phyloP scores from a whole-genome alignment of 805 yeast genomes.

The fission yeast (Schizosaccharomyces pombe) region DNA sequence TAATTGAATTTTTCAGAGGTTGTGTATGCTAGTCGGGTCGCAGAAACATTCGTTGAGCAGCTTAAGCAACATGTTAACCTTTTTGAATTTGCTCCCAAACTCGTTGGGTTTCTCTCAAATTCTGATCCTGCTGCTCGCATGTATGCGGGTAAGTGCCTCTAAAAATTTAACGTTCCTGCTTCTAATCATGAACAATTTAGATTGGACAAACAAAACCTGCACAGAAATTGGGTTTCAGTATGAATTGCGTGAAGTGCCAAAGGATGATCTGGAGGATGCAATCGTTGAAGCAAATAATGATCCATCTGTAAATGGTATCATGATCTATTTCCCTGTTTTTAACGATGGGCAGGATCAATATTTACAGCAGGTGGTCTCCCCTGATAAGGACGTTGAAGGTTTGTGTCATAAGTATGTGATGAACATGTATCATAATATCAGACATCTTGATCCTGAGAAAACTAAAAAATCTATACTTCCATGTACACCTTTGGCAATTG shows the following conservation, averaged over 20 bases:
- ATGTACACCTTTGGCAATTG: slow-evolving; percentile 88
- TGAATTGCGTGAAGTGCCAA: slow-evolving; percentile 47
- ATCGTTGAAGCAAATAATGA: slow-evolving; percentile 66
- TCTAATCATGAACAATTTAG: slow-evolving; percentile 10
- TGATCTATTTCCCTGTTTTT: slow-evolving; percentile 93
- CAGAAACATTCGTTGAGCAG: slow-evolving; percentile 60
- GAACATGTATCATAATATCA: slow-evolving; percentile 79
- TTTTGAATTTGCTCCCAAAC: slow-evolving; percentile 37
- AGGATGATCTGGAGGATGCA: slow-evolving; percentile 66
- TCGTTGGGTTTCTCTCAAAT: slow-evolving; percentile 84
- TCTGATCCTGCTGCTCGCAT: slow-evolving; percentile 82
- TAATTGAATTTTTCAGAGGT: slow-evolving; percentile 38
- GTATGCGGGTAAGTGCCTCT: slow-evolving; percentile 36
- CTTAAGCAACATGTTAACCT: slow-evolving; percentile 31
- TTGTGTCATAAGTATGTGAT: slow-evolving; percentile 73
- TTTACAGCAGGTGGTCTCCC: slow-evolving; percentile 74
- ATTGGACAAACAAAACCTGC: slow-evolving; percentile 84
- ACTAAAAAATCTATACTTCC: slow-evolving; percentile 70
- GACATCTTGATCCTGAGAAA: slow-evolving; percentile 45
- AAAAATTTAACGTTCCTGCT: neutral
- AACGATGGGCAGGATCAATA: slow-evolving; percentile 90
- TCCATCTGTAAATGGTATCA: slow-evolving; percentile 60
- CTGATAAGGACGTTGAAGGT: slow-evolving; percentile 91
- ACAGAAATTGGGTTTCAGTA: slow-evolving; percentile 67
- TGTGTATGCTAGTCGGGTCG: slow-evolving; percentile 65